Percentiles rank a stretch among this genome's conserved stretches.
phyloP scores from a whole-genome alignment of 805 yeast species.

The Lipomyces spencermartinsiae region DNA sequence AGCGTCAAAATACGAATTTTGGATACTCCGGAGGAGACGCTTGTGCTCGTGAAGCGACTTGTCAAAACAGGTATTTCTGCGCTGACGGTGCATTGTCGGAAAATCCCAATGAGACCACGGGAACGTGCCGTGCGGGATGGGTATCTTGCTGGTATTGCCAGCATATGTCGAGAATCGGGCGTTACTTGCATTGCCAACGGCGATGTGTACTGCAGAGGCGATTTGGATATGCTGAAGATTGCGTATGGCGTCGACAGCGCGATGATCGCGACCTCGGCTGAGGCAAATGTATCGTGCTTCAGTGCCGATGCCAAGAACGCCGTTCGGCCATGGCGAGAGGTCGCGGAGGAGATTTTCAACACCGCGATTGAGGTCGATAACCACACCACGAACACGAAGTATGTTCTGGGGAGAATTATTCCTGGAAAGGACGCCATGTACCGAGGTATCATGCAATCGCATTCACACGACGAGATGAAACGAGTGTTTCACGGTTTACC shows the following conservation, averaged over 20 bases:
- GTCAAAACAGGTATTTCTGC: conserved; percentile 82
- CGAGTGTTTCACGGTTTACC: conserved; percentile 1
- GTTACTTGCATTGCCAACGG: conserved; percentile 87
- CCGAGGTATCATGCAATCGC: conserved; percentile 61
- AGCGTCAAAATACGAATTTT: conserved; percentile 88
- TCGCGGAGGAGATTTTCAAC: conserved; percentile 61
- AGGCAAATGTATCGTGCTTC: conserved; percentile 83
- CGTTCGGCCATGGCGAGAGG: conserved; percentile 60
- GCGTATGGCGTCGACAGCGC: conserved; percentile 73
- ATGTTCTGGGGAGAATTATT: conserved; percentile 74
- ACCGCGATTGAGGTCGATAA: conserved; percentile 65
- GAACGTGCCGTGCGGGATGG: conserved; percentile 79
- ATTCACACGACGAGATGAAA: conserved; percentile 51
- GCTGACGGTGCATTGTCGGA: conserved; percentile 90
- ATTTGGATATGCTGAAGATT: conserved; percentile 58
- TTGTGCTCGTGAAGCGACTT: conserved; percentile 61
- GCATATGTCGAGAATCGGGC: conserved; percentile 63
- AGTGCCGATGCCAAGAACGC: conserved; percentile 37
- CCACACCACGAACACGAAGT: conserved; percentile 76
- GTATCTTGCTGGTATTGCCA: conserved; percentile 60
- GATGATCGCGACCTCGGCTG: conserved; percentile 94
- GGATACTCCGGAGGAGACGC: conserved; percentile 65
- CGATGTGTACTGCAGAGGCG: conserved; percentile 61
- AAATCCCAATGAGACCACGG: conserved; percentile 81
- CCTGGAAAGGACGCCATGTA: conserved; percentile 76